Percentiles rank a stretch among this genome's conserved stretches.
phyloP scores from a whole-genome alignment of 2,329 filamentous ascomycete genomes.

The Diaporthe citriasiana region DNA sequence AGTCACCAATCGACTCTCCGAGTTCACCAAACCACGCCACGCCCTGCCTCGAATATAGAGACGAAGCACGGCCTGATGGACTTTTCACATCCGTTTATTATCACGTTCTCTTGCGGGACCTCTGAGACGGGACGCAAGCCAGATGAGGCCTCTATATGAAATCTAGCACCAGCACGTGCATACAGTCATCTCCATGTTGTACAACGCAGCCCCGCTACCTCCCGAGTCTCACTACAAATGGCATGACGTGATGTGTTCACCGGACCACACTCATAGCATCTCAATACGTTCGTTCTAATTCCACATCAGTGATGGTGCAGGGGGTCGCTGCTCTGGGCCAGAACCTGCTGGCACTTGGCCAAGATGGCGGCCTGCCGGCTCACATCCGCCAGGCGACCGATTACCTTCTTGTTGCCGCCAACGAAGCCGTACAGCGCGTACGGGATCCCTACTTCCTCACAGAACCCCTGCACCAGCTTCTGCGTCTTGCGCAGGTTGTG shows the following conservation, averaged over 20 bases:
- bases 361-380: constrained; percentile 83
- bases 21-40: not conserved
- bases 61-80: not conserved
- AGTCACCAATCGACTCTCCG: not conserved
- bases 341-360: constrained; percentile 77
- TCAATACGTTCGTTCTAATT: not conserved
- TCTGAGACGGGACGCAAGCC: not conserved
- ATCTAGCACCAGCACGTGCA: not conserved
- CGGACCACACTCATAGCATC: not conserved
- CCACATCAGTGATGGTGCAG: constrained; percentile 43
- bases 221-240: constrained; percentile 9
- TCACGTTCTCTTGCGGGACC: not conserved
- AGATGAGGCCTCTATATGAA: not conserved
- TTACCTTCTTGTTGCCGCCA: constrained; percentile 85
- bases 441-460: constrained; percentile 83
- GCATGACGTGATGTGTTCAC: not conserved
- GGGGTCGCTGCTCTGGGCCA: constrained; percentile 52
- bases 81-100: not conserved
- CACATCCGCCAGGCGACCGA: constrained; percentile 82
- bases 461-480: constrained; percentile 84
- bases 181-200: not conserved
- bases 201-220: not conserved
- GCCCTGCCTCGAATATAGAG: not conserved
- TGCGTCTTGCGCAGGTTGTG: constrained; percentile 86
- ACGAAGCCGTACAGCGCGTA: constrained; percentile 90